phyloP scores from a whole-genome alignment of 2,329 filamentous ascomycete genomes.

The Claviceps arundinis region DNA sequence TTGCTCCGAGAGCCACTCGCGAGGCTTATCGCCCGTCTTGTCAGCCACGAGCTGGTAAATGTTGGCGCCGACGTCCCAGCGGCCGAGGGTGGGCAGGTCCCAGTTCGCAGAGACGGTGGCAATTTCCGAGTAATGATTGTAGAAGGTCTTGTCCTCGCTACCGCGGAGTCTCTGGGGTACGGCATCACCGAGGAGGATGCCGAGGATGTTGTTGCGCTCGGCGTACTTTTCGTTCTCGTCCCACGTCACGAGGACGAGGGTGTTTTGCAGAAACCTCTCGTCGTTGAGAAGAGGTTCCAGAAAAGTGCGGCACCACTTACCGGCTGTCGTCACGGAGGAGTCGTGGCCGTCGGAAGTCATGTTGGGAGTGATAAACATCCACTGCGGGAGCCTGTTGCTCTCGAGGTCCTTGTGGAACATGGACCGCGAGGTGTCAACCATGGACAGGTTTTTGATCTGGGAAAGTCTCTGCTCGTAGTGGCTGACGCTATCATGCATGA shows the following conservation, averaged over 20 bases:
- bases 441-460: conserved; percentile 57
- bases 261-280: conserved; percentile 60
- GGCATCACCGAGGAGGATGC: conserved; percentile 62
- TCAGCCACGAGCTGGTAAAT: conserved; percentile 49
- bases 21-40: conserved; percentile 42
- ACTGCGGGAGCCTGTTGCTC: conserved; percentile 52
- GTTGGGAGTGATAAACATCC: conserved; percentile 59
- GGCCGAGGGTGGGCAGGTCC: conserved; percentile 54
- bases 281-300: conserved; percentile 57
- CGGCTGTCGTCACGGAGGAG: conserved; percentile 53
- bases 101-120: conserved; percentile 58
- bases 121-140: conserved; percentile 60
- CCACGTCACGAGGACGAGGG: conserved; percentile 63
- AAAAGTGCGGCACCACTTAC: conserved; percentile 54
- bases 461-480: conserved; percentile 44
- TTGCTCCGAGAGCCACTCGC: conserved; percentile 21
- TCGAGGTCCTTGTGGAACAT: conserved; percentile 55
- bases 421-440: conserved; percentile 27
- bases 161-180: conserved; percentile 51
- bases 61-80: conserved; percentile 61
- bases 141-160: conserved; percentile 55
- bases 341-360: conserved; percentile 71
- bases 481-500: conserved; percentile 54
- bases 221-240: conserved; percentile 65
- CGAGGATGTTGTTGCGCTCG: conserved; percentile 54